Evolutionary conservation across 768 basidiomycete species (phyloP), one percentile per base, ranked within the genome.

Genomic region (Leccinum subtestaceum): DNA sequence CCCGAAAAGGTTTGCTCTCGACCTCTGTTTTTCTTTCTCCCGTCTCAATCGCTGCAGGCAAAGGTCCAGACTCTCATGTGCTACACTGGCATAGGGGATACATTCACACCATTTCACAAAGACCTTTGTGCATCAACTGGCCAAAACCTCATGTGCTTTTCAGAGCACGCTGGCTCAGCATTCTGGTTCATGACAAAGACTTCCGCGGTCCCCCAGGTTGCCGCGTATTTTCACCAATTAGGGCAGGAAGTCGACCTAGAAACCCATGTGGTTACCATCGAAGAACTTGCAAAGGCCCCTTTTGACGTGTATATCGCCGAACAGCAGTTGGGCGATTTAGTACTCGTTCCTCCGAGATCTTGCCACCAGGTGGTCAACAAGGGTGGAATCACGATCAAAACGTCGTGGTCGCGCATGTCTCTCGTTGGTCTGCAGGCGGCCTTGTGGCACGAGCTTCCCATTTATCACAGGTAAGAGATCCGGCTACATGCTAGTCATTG

Each of bases 391-490:
- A 91, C 89, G 0, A 77, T 93, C 69, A 94, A 94, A 72, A 85
- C 86, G 4, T 88, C 89, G 1, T 94, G 92, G 92, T 93, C 91
- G 1, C 78, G 92, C 49, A 93, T 94, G 90, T 87, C 89, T 7
- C 65, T 88, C 27, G 69, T 74, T 50, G 87, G 89, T 4, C 69
- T 91, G 13, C 69, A 71, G 43, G 75, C 78, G 1, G 88, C 91
- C 3, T 76, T 88, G 32, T 81, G 84, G 65, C 81, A 88, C 47
- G 92, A 94, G 62, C 77, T 94, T 34, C 89, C 89, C 0, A 80
- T 94, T 13, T 94, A 93, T 70, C 83, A 84, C 69, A 80, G 92
- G 92, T 91, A 58, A 59, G 76, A 32, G 2, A 29, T 34, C 13
- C 8, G 19, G 43, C 56, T 8, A 27, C n/a, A 34, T 21, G 11